Evolutionary conservation across 306 rosid species (phyloP), one percentile per base, ranked within the genome.

Genomic region (Acacia acuminata): DNA sequence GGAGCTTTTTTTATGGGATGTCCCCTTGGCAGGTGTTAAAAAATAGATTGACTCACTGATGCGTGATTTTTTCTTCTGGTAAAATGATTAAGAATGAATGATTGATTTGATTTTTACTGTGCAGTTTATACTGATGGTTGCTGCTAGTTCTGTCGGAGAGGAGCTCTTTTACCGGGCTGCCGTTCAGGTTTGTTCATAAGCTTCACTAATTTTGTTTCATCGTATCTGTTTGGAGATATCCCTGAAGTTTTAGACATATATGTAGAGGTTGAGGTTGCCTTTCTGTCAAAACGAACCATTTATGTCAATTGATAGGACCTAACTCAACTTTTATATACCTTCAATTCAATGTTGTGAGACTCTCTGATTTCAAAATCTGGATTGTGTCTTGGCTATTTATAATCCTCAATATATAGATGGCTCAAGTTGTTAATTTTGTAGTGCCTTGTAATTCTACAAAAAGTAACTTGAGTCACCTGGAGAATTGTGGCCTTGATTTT

Each of bases 161-260:
- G 99, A 96, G 82, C 99, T 96, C 77, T 96, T 96, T 86, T 96
- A 96, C 81, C 88, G 99, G 76, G 99, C 99, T 75, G 99, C 99
- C 20, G 94, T 96, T 88, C 99, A 96, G 98, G 99, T 96, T 58
- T 85, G 88, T 85, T 79, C 15, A 24, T 14, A 63, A 65, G 61
- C 79, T 82, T 84, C 71, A 51, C 16, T 72, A 20, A 60, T 55
- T 38, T 71, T 30, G 45, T 55, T 84, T 71, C 14, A 12, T 84
- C 17, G 27, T 79, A 69, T 53, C 34, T 44, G 20, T 45, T 65
- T 7, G 4, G 51, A 36, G 42, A 38, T 38, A 38, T 38, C 8
- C 42, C 42, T 38, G 8, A 38, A 38, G 42, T 38, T 38, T 38
- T 38, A 38, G 8, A 38, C 32, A 30, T 38, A 38, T 1, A 38